phyloP scores from a whole-genome alignment of 768 basidiomycete species.

The Lactifluus rugatus region DNA sequence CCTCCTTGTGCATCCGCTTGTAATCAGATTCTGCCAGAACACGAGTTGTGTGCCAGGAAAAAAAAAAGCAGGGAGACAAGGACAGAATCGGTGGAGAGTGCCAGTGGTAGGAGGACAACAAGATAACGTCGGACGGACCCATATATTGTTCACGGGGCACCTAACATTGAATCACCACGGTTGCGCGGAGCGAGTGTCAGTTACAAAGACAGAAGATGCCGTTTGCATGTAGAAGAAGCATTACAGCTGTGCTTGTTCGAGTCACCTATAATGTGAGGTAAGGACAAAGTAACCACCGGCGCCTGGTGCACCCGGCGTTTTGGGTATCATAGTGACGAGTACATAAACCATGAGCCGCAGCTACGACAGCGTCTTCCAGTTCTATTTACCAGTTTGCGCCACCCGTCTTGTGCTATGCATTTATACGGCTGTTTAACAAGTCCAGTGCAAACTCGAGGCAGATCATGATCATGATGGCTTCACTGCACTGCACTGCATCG shows the following conservation, averaged over 20 bases:
- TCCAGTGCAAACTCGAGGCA: too few species aligned
- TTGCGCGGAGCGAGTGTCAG: too few species aligned
- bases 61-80: neutral
- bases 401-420: neutral
- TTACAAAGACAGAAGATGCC: neutral
- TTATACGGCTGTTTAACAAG: neutral
- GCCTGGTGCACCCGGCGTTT: neutral
- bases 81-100: neutral
- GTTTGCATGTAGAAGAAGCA: too few species aligned
- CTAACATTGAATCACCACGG: neutral
- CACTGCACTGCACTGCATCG: too few species aligned
- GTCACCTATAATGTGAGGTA: neutral
- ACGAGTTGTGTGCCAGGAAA: neutral
- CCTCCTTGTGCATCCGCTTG: neutral
- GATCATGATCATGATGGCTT: too few species aligned
- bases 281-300: neutral
- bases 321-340: neutral
- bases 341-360: neutral
- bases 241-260: neutral
- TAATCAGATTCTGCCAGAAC: neutral
- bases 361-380: neutral
- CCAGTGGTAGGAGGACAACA: neutral
- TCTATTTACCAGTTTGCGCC: neutral
- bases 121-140: too few species aligned
- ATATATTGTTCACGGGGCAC: neutral